Percentiles rank a stretch among this genome's conserved stretches.
These are phyloP conservation scores for Pichia norvegensis DNA, from an alignment of 1,139 yeast species.

Conservation along the genomic window DNA sequence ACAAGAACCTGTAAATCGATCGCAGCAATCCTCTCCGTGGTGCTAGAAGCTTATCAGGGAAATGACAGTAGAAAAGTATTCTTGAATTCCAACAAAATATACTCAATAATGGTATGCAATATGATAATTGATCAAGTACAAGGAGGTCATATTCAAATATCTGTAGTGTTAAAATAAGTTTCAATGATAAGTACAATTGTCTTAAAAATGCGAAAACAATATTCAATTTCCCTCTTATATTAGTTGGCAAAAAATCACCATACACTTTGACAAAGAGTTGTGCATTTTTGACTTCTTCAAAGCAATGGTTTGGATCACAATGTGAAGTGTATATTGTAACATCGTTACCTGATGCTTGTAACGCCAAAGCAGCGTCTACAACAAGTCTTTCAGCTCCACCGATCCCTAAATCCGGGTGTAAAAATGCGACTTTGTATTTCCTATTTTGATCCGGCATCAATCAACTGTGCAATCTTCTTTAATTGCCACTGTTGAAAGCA, in stretches of 20 bases:
- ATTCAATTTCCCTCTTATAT: slow-evolving; percentile 55
- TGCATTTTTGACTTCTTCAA: slow-evolving; percentile 70
- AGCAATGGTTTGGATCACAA: slow-evolving; percentile 78
- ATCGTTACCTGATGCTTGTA: slow-evolving; percentile 60
- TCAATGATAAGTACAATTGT: slow-evolving; percentile 60
- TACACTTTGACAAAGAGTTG: slow-evolving; percentile 55
- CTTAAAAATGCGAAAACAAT: slow-evolving; percentile 79
- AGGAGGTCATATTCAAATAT: slow-evolving; percentile 55
- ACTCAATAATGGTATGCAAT: slow-evolving; percentile 71
- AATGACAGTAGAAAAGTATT: slow-evolving; percentile 85
- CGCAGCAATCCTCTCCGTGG: slow-evolving; percentile 49
- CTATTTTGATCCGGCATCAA: background rate
- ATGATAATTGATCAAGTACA: slow-evolving; percentile 81
- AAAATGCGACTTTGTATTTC: slow-evolving; percentile 52
- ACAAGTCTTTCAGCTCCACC: slow-evolving; percentile 96
- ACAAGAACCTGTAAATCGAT: slow-evolving; percentile 66
- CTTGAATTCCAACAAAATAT: slow-evolving; percentile 36
- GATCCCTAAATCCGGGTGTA: slow-evolving; percentile 95
- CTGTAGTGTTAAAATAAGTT: slow-evolving; percentile 43
- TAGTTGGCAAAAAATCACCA: slow-evolving; percentile 81
- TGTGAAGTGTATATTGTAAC: slow-evolving; percentile 80
- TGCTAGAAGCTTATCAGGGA: slow-evolving; percentile 83
- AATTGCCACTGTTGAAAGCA: background rate
- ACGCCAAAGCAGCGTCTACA: slow-evolving; percentile 89
- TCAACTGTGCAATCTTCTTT: no score